These are phyloP conservation scores for Phytophthora pluvialis DNA, from an alignment of 352 stramenopile genomes.

Conservation along the genomic window DNA sequence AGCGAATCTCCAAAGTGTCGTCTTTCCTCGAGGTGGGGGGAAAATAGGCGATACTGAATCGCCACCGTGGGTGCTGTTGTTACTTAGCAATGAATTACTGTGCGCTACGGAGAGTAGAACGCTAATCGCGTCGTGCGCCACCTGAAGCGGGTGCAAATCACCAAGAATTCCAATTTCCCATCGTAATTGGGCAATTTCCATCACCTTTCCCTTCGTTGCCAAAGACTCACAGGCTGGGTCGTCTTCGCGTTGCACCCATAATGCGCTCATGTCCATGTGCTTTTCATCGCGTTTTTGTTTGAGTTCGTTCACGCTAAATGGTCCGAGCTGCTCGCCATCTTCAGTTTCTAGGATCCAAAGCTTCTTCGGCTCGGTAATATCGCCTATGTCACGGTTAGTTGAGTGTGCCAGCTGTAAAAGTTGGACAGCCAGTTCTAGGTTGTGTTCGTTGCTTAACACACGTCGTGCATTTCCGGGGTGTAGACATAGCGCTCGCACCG, in stretches of 20 bases:
- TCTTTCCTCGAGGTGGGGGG: slow-evolving; percentile 61
- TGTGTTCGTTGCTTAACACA: slow-evolving; percentile 48
- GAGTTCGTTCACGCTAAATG: slow-evolving; percentile 59
- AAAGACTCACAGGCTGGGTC: slow-evolving; percentile 45
- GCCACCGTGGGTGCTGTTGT: slow-evolving; percentile 14
- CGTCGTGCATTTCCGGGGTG: slow-evolving; percentile 57
- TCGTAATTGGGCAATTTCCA: slow-evolving; percentile 77
- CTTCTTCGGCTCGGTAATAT: slow-evolving; percentile 39
- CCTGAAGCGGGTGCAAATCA: slow-evolving; percentile 51
- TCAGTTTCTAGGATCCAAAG: slow-evolving; percentile 56
- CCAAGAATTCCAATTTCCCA: slow-evolving; percentile 79
- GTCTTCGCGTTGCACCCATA: slow-evolving; percentile 41
- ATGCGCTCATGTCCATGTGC: slow-evolving; percentile 33
- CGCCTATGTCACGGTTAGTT: slow-evolving; percentile 33
- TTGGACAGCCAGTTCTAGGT: slow-evolving; percentile 58
- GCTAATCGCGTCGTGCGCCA: slow-evolving; percentile 72
- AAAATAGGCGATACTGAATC: slow-evolving; percentile 46
- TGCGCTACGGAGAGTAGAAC: slow-evolving; percentile 67
- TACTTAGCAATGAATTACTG: slow-evolving; percentile 63
- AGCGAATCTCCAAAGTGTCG: slow-evolving; percentile 52
- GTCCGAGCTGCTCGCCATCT: slow-evolving; percentile 34
- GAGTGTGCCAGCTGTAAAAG: slow-evolving; percentile 74
- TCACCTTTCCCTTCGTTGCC: slow-evolving; percentile 41
- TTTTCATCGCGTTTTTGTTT: slow-evolving; percentile 46
- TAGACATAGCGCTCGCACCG: slow-evolving; percentile 61